These are phyloP conservation scores for Zymoseptoria crescenta DNA, from an alignment of 2,329 filamentous ascomycete genomes.

Conservation along the genomic window DNA sequence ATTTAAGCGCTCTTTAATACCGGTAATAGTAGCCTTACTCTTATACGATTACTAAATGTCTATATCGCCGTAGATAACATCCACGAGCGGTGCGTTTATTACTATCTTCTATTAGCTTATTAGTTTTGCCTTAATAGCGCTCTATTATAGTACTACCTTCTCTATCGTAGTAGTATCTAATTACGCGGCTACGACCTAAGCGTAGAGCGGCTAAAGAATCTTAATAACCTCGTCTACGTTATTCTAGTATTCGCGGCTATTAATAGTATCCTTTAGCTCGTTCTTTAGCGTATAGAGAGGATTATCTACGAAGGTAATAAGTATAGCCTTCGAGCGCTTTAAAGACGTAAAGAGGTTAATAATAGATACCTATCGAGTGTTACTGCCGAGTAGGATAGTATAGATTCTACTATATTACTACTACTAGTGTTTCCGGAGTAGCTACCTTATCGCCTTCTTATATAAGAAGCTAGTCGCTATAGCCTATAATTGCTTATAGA, in stretches of 20 bases:
- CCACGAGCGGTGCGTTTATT: too few species aligned
- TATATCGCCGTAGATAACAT: too few species aligned
- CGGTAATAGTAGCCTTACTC: too few species aligned
- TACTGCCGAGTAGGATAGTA: too few species aligned
- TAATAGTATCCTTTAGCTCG: neutral
- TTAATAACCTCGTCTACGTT: neutral
- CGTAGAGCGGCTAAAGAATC: neutral
- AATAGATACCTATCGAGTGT: too few species aligned
- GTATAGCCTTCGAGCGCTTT: neutral
- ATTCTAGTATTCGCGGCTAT: neutral
- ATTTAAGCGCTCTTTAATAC: neutral
- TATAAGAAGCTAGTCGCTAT: neutral
- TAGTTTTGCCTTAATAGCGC: neutral
- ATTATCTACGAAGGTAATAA: neutral
- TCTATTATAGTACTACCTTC: neutral
- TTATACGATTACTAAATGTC: too few species aligned
- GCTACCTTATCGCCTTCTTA: neutral
- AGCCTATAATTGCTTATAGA: neutral
- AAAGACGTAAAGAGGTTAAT: too few species aligned
- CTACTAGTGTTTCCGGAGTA: neutral
- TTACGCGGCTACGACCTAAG: neutral
- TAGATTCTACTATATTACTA: too few species aligned
- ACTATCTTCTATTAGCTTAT: too few species aligned
- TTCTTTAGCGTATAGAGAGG: neutral
- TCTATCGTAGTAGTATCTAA: neutral